Evolutionary conservation across 768 basidiomycete genomes (phyloP).

Genomic region (Holtermannia corniformis): DNA sequence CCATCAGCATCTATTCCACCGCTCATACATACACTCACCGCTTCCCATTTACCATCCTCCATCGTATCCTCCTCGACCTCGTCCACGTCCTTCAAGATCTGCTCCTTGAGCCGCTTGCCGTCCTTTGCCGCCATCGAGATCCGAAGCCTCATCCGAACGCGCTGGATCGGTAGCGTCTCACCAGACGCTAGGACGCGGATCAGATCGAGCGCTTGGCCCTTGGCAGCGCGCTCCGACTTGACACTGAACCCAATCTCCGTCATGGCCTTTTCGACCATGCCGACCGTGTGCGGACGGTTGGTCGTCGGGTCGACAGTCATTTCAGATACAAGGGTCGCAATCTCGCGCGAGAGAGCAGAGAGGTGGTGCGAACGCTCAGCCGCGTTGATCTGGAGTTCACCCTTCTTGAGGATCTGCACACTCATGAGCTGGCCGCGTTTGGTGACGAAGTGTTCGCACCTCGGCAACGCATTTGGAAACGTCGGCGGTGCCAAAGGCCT

Average conservation of each 20-base stretch:
- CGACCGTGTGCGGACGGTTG: constrained; percentile 79
- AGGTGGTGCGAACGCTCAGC: constrained; percentile 93
- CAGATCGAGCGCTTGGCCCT: constrained; percentile 56
- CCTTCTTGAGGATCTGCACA: constrained; percentile 78
- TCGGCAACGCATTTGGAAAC: constrained; percentile 67
- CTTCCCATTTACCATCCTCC: constrained; percentile 68
- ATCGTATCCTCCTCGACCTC: constrained; percentile 75
- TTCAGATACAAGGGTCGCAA: constrained; percentile 86
- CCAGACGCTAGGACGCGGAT: constrained; percentile 22
- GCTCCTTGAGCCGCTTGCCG: constrained; percentile 58
- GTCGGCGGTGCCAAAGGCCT: constrained; percentile 74
- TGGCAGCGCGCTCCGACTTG: constrained; percentile 77
- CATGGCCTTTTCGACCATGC: constrained; percentile 98
- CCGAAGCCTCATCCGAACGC: constrained; percentile 84
- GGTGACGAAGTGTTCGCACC: constrained; percentile 44
- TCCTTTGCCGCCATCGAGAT: constrained; percentile 64
- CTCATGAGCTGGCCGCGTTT: background rate
- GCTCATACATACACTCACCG: constrained; percentile 49
- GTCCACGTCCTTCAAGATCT: constrained; percentile 63
- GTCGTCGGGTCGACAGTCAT: constrained; percentile 92
- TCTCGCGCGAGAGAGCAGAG: constrained; percentile 69
- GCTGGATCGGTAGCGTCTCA: constrained; percentile 64
- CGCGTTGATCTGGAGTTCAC: constrained; percentile 92
- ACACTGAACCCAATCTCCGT: constrained; percentile 86
- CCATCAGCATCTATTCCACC: background rate